Base-by-base conservation (phyloP, 2,329 filamentous ascomycete species). In the Diaporthe longicolla region DNA sequence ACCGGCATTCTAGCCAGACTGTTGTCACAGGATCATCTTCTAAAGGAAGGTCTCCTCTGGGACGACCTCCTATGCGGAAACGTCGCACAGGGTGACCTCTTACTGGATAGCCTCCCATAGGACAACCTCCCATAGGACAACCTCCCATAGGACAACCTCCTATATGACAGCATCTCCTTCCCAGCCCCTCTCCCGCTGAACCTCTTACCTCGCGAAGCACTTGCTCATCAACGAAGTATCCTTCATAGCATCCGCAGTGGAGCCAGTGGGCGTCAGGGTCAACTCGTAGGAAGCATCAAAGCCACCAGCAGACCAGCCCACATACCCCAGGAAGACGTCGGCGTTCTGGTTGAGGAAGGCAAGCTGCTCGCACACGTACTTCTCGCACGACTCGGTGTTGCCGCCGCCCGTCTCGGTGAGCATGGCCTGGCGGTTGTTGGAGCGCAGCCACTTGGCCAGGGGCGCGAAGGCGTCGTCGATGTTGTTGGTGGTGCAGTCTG, bases 401-500 rank as follows among this genome's bases (percentile, higher is more conserved):
- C 82, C 82, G 13, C 82, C 82, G 43, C 82, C 83, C 29, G 83
- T 83, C 79, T 84, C 83, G 74, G 79, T 80, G 50, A 82, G 77
- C 37, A 84, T 73, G 4, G 80, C 83, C 77, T 81, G 79, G 35
- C 83, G 79, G 13, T 78, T 77, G 73, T 81, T 78, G n/a, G 75
- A 54, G 72, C 82, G 79, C 58, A 84, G 80, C 79, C 81, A 84
- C 65, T 76, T 76, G 9, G 82, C 83, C 13, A 84, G 79, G 2
- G 79, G 79, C 35, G 76, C 75, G 76, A 84, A 84, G 24, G 79
- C 77, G 24, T 71, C 74, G 75, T 77, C 77, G 71, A 83, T 79
- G 75, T 84, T 84, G 76, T 91, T 84, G 4, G 85, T 89, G 1
- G 86, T 86, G 80, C 90, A 92, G 71, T 86, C 82, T 5, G 81